Conservation (phyloP, 2,329 filamentous ascomycete species). For the Paecilomyces formosus region DNA sequence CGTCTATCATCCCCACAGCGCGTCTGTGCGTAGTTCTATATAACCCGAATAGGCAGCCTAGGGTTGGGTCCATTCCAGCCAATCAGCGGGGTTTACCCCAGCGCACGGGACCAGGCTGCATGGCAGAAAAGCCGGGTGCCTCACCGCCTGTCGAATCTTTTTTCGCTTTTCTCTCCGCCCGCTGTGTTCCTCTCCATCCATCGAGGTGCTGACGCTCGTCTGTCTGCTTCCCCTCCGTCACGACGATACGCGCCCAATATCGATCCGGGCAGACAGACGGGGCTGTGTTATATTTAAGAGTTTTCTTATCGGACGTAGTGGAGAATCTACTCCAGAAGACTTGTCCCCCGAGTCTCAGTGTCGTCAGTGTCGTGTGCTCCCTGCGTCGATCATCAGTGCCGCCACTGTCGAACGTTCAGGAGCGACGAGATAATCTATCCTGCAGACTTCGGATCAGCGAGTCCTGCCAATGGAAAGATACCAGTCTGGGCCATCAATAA, state of each 20-base stretch:
- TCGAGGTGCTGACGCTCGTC: neutral
- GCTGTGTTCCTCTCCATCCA: neutral
- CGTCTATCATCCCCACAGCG: neutral
- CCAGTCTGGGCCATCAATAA: neutral
- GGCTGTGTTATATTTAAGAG: neutral
- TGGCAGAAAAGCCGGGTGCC: neutral
- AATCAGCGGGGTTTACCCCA: neutral
- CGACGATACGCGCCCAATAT: neutral
- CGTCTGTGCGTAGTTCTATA: neutral
- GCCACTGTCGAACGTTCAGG: neutral
- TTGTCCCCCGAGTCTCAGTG: neutral
- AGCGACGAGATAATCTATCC: neutral
- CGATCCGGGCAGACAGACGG: slow-evolving; percentile 2
- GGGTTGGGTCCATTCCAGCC: neutral
- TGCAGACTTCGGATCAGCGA: neutral
- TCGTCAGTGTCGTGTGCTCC: slow-evolving; percentile 1
- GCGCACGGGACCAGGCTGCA: neutral
- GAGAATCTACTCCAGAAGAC: neutral
- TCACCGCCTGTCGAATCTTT: neutral
- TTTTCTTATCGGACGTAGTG: neutral
- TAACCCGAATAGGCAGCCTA: neutral
- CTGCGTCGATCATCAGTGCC: neutral
- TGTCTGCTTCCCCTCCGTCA: slow-evolving; percentile 1
- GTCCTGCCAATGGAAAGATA: neutral
- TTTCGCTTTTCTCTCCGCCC: neutral